Conservation (phyloP, 139 green algal genomes). For the Mesotaenium endlicherianum region DNA sequence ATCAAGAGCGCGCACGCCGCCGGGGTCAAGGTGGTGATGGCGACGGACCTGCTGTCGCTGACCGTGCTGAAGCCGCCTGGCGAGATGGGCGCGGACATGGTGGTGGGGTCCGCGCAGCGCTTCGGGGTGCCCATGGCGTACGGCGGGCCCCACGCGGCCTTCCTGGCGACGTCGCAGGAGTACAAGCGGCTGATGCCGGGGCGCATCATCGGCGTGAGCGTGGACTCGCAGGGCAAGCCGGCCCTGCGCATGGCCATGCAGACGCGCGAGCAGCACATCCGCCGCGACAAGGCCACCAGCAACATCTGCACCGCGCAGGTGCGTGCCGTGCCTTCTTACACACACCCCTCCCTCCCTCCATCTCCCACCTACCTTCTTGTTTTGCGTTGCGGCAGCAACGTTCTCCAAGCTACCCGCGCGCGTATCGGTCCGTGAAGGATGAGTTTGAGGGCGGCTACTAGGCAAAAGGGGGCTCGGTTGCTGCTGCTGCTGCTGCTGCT, state of each 20-base stretch:
- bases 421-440: too few relatives aligned
- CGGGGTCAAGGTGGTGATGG: conserved; percentile 59
- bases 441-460: too few relatives aligned
- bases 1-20: conserved; percentile 52
- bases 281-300: conserved; percentile 98
- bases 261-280: conserved; percentile 99
- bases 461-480: too few relatives aligned
- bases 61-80: conserved; percentile 88
- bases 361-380: neutral
- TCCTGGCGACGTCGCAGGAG: conserved; percentile 83
- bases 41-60: conserved; percentile 95
- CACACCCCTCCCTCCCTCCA: neutral
- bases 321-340: neutral
- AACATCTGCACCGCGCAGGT: conserved; percentile 98
- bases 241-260: conserved; percentile 99
- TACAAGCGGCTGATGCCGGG: conserved; percentile 92
- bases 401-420: neutral
- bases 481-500: too few relatives aligned
- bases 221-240: conserved; percentile 82
- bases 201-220: conserved; percentile 92
- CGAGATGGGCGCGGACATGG: conserved; percentile 97
- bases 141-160: conserved; percentile 96
- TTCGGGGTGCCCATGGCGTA: conserved; percentile 98
- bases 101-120: conserved; percentile 90
- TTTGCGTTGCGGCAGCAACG: neutral